Conservation (phyloP, 345 rosid species). For the Eucalyptus erythrocorys region DNA sequence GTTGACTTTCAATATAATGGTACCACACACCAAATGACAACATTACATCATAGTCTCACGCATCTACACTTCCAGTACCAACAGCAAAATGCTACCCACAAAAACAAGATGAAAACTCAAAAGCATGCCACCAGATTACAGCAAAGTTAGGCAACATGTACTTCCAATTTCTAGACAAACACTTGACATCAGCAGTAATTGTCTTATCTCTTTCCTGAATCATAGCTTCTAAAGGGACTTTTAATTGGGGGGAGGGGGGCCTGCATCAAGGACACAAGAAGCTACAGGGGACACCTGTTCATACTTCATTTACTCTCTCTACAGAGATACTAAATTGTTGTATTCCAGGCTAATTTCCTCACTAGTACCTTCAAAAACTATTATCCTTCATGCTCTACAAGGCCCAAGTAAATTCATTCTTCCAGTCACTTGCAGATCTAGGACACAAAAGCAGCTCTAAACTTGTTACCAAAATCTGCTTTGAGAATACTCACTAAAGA, state of each 20-base stretch:
- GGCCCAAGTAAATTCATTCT: background rate
- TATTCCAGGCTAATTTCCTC: background rate
- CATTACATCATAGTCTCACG: background rate
- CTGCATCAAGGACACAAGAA: background rate
- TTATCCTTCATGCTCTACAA: too few relatives aligned
- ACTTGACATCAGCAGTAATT: background rate
- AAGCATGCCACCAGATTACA: background rate
- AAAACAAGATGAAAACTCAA: background rate
- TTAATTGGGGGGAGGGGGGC: rapidly evolving
- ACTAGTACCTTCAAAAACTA: too few relatives aligned
- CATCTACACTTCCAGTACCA: background rate
- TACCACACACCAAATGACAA: background rate
- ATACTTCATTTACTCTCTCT: background rate
- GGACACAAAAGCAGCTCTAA: background rate
- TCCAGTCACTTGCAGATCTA: background rate
- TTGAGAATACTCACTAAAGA: background rate
- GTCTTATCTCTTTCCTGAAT: background rate
- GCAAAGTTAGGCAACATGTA: background rate
- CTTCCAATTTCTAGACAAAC: background rate
- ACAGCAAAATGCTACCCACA: background rate
- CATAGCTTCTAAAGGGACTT: background rate
- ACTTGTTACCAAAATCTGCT: background rate
- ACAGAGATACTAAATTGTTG: background rate
- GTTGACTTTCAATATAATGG: background rate
- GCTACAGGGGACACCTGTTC: background rate